A percentile compares a stretch with the other conserved stretches of the same genome.
Evolutionary conservation across 257 asterid genomes (phyloP).

Genomic region (Ehretia macrophylla): DNA sequence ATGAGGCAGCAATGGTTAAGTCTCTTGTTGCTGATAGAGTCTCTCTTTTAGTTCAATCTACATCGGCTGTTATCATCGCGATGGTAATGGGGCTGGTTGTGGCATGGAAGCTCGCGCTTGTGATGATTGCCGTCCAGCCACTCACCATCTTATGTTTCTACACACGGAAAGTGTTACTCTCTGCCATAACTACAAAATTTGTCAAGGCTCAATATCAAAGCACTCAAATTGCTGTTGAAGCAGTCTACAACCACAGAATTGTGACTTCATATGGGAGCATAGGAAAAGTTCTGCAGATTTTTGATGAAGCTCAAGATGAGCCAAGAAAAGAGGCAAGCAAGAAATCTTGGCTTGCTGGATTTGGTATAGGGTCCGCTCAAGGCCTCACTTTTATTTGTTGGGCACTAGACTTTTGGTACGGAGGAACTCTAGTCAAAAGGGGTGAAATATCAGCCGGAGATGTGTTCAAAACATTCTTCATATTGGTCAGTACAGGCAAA

Average conservation of each 20-base stretch:
- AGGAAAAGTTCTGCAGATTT: slow-evolving; percentile 52
- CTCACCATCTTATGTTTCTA: slow-evolving; percentile 71
- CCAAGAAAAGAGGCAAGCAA: slow-evolving; percentile 70
- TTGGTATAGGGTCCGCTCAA: slow-evolving; percentile 90
- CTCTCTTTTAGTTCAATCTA: slow-evolving; percentile 56
- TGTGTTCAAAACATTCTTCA: slow-evolving; percentile 70
- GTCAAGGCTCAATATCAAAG: slow-evolving; percentile 68
- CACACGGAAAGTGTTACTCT: slow-evolving; percentile 55
- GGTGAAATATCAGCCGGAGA: slow-evolving; percentile 79
- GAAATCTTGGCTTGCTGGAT: slow-evolving; percentile 76
- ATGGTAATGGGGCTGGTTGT: slow-evolving; percentile 59
- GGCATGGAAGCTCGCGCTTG: slow-evolving; percentile 87
- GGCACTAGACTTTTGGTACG: slow-evolving; percentile 93
- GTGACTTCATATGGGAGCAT: slow-evolving; percentile 72
- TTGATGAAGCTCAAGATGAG: slow-evolving; percentile 73
- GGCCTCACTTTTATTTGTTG: slow-evolving; percentile 79
- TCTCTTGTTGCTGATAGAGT: slow-evolving; percentile 74
- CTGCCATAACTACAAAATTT: slow-evolving; percentile 56
- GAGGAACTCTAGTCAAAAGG: slow-evolving; percentile 54
- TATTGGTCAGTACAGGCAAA: slow-evolving; percentile 75
- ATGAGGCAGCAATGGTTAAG: slow-evolving; percentile 74
- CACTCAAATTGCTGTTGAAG: slow-evolving; percentile 77
- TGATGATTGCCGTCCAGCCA: slow-evolving; percentile 86
- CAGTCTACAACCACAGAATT: slow-evolving; percentile 65
- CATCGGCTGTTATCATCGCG: slow-evolving; percentile 61